phyloP scores from a whole-genome alignment of 2,329 filamentous ascomycete species.

The Fusarium sp. region DNA sequence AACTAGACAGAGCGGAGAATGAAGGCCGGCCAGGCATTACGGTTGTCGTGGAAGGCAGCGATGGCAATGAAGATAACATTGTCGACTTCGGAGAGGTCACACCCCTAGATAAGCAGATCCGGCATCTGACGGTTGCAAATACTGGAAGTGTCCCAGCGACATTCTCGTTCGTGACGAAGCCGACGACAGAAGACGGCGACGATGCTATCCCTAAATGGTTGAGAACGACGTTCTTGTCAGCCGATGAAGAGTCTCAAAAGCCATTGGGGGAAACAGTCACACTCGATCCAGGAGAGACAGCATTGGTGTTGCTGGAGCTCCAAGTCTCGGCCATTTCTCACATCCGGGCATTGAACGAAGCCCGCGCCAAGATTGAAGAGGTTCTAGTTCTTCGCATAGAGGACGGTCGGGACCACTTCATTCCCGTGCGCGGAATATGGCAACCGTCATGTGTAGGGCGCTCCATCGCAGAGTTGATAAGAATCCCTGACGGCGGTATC shows the following conservation, averaged over 20 bases:
- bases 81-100: constrained; percentile 83
- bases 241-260: constrained; percentile 49
- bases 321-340: constrained; percentile 73
- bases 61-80: constrained; percentile 61
- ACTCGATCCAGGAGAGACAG: constrained; percentile 86
- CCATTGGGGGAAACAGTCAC: constrained; percentile 65
- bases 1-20: constrained; percentile 92
- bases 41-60: constrained; percentile 76
- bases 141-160: constrained; percentile 85
- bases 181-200: constrained; percentile 60
- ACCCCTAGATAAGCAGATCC: constrained; percentile 73
- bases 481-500: constrained; percentile 84
- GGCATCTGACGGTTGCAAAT: constrained; percentile 87
- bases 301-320: constrained; percentile 75
- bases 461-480: constrained; percentile 88
- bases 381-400: constrained; percentile 87
- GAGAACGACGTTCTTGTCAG: constrained; percentile 69
- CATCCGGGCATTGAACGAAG: constrained; percentile 78
- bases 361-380: constrained; percentile 77
- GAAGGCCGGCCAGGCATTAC: constrained; percentile 86
- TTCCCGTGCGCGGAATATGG: constrained; percentile 84
- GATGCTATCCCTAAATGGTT: constrained; percentile 73
- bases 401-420: constrained; percentile 90
- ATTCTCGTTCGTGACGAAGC: constrained; percentile 82
- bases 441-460: constrained; percentile 84